Evolutionary conservation across 768 basidiomycete genomes (phyloP), one percentile per base, ranked within the genome.

Genomic region (Epithele typhae): DNA sequence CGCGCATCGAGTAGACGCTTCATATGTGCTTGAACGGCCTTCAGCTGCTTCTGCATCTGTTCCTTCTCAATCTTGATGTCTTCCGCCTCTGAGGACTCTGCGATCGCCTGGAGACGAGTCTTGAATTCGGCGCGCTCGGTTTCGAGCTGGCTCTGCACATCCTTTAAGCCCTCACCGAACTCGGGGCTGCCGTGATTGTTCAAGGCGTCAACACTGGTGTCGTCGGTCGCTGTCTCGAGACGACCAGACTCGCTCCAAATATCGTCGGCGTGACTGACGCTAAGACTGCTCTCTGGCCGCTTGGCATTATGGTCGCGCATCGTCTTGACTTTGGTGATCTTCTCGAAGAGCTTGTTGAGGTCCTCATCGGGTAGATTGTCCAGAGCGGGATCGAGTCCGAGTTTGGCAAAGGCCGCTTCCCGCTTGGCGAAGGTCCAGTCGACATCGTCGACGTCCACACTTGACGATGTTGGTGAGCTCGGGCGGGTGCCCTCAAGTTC

Each of bases 341-440:
- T 89, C 68, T 97, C 90, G 64, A 85, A 97, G 23, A 95, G 73
- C 57, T 87, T 91, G 73, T 92, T 91, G 40, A 99, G 74, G 60
- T 98, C 95, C 50, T 93, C 89, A 64, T 99, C 95, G 0, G 89
- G 91, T 19, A 99, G 76, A 58, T 86, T 90, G 64, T 98, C 92
- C 21, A 99, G 75, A 12, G 88, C 78, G 14, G 95, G 91, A 58
- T 95, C 91, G 25, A 90, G 67, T 3, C 93, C 93, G 15, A 96
- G 72, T 39, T 86, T 77, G 1, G 90, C 87, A 30, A 93, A 74
- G 3, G 92, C 94, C 5, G 93, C 93, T 67, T 99, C 96, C 7
- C 93, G 80, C 62, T 90, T 88, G 5, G 96, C 96, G 64, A 84
- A 98, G n/a, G 82, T 88, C 96, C 96, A 99, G 64, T 99, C 96